Conservation (phyloP, 768 basidiomycete genomes). For the Boletus sp. region DNA sequence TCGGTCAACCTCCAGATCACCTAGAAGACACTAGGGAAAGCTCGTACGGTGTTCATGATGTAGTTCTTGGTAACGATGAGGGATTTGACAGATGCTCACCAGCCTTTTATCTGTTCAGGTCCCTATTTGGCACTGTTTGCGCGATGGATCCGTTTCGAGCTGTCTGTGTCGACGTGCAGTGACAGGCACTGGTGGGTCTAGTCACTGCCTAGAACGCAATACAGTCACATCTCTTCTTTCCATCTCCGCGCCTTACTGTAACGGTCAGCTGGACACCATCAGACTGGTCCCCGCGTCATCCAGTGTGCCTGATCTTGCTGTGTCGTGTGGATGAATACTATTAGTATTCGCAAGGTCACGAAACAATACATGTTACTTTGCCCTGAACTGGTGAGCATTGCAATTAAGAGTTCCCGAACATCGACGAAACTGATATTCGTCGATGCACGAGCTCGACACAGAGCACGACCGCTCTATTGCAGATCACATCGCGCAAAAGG, state of each 20-base stretch:
- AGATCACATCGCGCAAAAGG: too few relatives aligned
- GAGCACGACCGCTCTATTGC: too few relatives aligned
- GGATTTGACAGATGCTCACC: not conserved
- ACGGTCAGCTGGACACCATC: not conserved
- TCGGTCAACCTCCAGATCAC: not conserved
- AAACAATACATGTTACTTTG: too few relatives aligned
- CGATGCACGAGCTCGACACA: too few relatives aligned
- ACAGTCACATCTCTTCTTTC: not conserved
- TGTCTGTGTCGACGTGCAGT: not conserved
- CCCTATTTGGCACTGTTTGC: not conserved
- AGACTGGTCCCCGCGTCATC: too few relatives aligned
- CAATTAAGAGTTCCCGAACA: too few relatives aligned
- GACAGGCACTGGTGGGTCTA: not conserved
- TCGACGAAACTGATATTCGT: too few relatives aligned
- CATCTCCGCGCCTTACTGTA: not conserved
- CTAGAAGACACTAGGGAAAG: not conserved
- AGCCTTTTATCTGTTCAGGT: not conserved
- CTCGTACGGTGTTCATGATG: conserved; percentile 10
- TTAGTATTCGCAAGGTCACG: too few relatives aligned
- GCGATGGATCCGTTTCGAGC: not conserved
- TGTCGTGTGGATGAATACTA: too few relatives aligned
- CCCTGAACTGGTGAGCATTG: too few relatives aligned
- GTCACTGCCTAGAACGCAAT: not conserved
- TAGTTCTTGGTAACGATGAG: not conserved
- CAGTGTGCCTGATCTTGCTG: too few relatives aligned